Conservation (phyloP, 371 early-diverging fungal genomes). For the Rhizopus stolonifer region DNA sequence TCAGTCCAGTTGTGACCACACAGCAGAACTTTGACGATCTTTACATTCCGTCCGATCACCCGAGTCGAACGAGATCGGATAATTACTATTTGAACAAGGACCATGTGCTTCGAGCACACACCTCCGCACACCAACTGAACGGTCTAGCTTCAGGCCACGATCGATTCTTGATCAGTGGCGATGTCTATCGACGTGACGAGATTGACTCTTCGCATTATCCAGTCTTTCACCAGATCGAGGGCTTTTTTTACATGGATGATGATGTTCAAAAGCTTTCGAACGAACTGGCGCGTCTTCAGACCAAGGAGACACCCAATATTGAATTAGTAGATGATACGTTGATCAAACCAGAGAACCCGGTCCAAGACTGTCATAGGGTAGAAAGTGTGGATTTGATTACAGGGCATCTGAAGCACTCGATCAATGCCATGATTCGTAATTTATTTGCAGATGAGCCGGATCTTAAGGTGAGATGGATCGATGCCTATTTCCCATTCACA, state of each 20-base stretch:
- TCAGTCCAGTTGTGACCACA: slow-evolving; percentile 81
- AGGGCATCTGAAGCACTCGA: slow-evolving; percentile 72
- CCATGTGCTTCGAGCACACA: slow-evolving; percentile 88
- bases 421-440: slow-evolving; percentile 79
- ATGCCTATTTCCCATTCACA: slow-evolving; percentile 95
- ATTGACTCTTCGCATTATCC: slow-evolving; percentile 96
- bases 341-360: slow-evolving; percentile 58
- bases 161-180: slow-evolving; percentile 85
- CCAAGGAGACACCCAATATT: slow-evolving; percentile 38
- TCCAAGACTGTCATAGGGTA: slow-evolving; percentile 54
- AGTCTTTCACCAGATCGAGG: slow-evolving; percentile 98
- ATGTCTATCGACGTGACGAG: slow-evolving; percentile 97
- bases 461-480: slow-evolving; percentile 92
- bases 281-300: slow-evolving; percentile 22
- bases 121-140: slow-evolving; percentile 91
- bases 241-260: slow-evolving; percentile 64
- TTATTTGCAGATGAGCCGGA: slow-evolving; percentile 66
- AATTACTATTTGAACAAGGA: slow-evolving; percentile 90
- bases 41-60: slow-evolving; percentile 81
- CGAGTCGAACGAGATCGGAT: slow-evolving; percentile 79
- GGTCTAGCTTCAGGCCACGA: slow-evolving; percentile 55
- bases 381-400: slow-evolving; percentile 57
- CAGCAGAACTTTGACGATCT: slow-evolving; percentile 93
- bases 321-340: slow-evolving; percentile 58
- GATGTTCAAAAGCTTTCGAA: slow-evolving; percentile 16